Evolutionary conservation across 2,329 filamentous ascomycete species (phyloP).

Genomic region (Fusarium nelsonii): DNA sequence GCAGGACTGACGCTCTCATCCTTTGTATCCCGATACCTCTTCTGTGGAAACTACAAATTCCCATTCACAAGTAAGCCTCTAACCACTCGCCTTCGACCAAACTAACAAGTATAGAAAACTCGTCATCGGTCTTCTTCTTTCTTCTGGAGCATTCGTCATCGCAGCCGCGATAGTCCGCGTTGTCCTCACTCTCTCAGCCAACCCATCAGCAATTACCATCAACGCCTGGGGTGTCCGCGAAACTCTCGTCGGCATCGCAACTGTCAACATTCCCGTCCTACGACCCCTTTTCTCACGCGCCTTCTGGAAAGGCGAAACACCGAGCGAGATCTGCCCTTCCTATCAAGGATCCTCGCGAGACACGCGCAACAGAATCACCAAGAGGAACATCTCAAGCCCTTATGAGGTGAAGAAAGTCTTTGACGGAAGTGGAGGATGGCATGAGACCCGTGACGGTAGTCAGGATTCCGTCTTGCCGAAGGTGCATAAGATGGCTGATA

Average conservation of each 20-base stretch:
- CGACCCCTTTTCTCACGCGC: constrained; percentile 23
- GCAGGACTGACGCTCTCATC: constrained; percentile 34
- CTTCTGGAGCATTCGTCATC: constrained; percentile 47
- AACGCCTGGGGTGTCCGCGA: constrained; percentile 48
- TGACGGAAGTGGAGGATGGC: not conserved
- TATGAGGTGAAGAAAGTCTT: not conserved
- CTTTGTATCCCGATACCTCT: constrained; percentile 38
- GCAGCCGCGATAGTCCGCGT: constrained; percentile 43
- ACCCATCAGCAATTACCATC: constrained; percentile 42
- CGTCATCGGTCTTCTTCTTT: constrained; percentile 45
- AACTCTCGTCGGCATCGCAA: constrained; percentile 55
- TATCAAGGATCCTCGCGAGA: constrained; percentile 4
- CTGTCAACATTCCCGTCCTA: constrained; percentile 49
- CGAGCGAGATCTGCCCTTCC: not conserved
- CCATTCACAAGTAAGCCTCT: constrained; percentile 33
- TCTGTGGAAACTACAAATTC: constrained; percentile 43
- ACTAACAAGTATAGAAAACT: constrained; percentile 39
- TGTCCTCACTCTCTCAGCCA: constrained; percentile 40
- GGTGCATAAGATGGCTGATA: constrained; percentile 1
- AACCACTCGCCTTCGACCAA: rapidly evolving
- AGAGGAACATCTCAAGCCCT: not conserved
- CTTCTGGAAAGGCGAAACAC: constrained; percentile 21
- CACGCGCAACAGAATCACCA: not conserved
- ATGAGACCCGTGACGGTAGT: constrained; percentile 3
- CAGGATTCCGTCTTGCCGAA: constrained; percentile 34